Evolutionary conservation across 192 early-diverging fungal species (phyloP).

Genomic region (Linderina pennispora): DNA sequence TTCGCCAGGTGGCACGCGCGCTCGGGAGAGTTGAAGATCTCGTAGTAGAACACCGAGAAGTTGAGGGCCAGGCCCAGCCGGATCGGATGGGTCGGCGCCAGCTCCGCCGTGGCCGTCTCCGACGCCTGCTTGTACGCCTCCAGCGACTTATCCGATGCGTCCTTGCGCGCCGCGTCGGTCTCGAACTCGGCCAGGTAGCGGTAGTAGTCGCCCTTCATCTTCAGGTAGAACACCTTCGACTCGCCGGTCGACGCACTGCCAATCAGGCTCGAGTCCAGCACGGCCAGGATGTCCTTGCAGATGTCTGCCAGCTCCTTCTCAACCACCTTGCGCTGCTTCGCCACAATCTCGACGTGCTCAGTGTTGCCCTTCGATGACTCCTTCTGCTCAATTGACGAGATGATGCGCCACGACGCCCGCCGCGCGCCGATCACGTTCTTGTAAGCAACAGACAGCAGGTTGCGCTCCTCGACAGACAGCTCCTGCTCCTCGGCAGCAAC

Average conservation of each 20-base stretch:
- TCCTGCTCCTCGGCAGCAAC: constrained; percentile 56
- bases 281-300: constrained; percentile 89
- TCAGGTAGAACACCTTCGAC: constrained; percentile 99
- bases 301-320: constrained; percentile 92
- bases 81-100: constrained; percentile 92
- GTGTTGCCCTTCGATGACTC: constrained; percentile 85
- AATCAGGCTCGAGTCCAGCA: constrained; percentile 84
- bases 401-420: constrained; percentile 95
- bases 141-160: constrained; percentile 80
- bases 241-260: constrained; percentile 84
- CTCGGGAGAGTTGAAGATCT: constrained; percentile 93
- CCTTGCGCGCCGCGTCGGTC: constrained; percentile 76
- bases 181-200: constrained; percentile 99
- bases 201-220: constrained; percentile 99
- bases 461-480: constrained; percentile 95
- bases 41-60: constrained; percentile 98
- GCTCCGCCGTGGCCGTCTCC: constrained; percentile 73
- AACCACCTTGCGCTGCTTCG: constrained; percentile 87
- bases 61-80: constrained; percentile 95
- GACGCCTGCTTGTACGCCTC: constrained; percentile 96
- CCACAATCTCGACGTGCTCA: constrained; percentile 78
- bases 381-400: constrained; percentile 95
- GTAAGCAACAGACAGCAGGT: constrained; percentile 95
- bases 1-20: constrained; percentile 88
- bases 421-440: constrained; percentile 98